Conservation (phyloP, 106 monocot species). For the Gastrodia elata region DNA sequence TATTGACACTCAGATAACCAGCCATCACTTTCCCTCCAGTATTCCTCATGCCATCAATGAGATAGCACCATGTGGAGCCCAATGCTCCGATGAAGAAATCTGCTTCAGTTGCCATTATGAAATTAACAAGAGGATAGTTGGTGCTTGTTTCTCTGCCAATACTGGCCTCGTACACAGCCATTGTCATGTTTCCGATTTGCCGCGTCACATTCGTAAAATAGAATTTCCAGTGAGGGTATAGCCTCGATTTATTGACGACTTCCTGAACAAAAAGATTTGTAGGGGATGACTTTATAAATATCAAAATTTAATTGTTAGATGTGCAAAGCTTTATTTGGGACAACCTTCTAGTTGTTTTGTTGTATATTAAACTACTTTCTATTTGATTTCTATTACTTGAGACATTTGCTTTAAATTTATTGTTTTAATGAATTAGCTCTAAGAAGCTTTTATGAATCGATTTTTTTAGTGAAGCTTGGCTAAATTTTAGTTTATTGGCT, state of each 20-base stretch:
- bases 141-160: conserved; percentile 73
- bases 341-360: too few relatives aligned
- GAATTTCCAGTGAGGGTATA: conserved; percentile 57
- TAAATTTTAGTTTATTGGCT: too few relatives aligned
- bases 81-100: conserved; percentile 86
- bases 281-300: too few relatives aligned
- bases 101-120: conserved; percentile 80
- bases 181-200: conserved; percentile 51
- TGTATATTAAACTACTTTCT: too few relatives aligned
- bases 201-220: conserved; percentile 64
- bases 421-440: too few relatives aligned
- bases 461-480: too few relatives aligned
- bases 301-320: too few relatives aligned
- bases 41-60: conserved; percentile 86
- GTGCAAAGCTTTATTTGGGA: too few relatives aligned
- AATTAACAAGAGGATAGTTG: conserved; percentile 85
- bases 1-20: conserved; percentile 79
- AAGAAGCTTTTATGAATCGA: too few relatives aligned
- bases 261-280: conserved; percentile 22
- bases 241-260: conserved; percentile 47
- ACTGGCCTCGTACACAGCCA: conserved; percentile 72
- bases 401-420: too few relatives aligned
- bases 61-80: conserved; percentile 87
- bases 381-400: too few relatives aligned
- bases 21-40: conserved; percentile 86